These are phyloP conservation scores for Lactarius vividus DNA, from an alignment of 768 basidiomycete genomes.

Conservation along the genomic window DNA sequence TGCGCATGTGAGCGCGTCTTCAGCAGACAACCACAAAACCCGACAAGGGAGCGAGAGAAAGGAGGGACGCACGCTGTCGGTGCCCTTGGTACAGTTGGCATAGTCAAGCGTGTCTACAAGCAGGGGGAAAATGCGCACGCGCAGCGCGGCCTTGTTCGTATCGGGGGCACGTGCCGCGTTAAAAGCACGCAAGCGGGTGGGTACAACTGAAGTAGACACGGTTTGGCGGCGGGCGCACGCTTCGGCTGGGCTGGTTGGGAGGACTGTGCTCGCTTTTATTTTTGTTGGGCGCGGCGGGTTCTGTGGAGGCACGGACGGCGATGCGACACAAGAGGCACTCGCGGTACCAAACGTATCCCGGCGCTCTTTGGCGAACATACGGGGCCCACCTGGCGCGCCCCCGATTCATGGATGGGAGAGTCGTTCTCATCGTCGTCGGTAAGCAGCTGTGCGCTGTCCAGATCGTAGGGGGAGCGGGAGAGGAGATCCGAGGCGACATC, in stretches of 20 bases:
- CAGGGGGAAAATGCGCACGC: too few relatives aligned
- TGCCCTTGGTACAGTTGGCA: slow-evolving; percentile 75
- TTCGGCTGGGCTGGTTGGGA: background rate
- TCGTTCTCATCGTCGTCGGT: background rate
- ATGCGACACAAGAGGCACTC: slow-evolving; percentile 46
- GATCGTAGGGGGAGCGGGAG: slow-evolving; percentile 62
- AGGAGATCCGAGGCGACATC: slow-evolving; percentile 45
- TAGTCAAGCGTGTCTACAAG: slow-evolving; percentile 74
- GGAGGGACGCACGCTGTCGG: slow-evolving; percentile 56
- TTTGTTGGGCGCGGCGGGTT: background rate
- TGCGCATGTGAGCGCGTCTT: slow-evolving; percentile 48
- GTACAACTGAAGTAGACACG: too few relatives aligned
- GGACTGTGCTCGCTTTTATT: background rate
- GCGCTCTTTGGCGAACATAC: slow-evolving; percentile 50
- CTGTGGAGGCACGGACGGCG: slow-evolving; percentile 9
- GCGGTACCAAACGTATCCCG: slow-evolving; percentile 66
- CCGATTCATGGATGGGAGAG: slow-evolving; percentile 29
- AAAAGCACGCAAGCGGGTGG: slow-evolving; percentile 76
- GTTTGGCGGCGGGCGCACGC: too few relatives aligned
- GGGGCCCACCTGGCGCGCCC: slow-evolving; percentile 57
- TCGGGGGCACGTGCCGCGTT: slow-evolving; percentile 67
- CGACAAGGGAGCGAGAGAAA: background rate
- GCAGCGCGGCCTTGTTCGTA: slow-evolving; percentile 80
- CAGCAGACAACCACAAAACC: background rate
- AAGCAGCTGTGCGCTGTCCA: background rate